These are phyloP conservation scores for Rhinocladiella similis DNA, from an alignment of 2,329 filamentous ascomycete genomes.

Conservation along the genomic window DNA sequence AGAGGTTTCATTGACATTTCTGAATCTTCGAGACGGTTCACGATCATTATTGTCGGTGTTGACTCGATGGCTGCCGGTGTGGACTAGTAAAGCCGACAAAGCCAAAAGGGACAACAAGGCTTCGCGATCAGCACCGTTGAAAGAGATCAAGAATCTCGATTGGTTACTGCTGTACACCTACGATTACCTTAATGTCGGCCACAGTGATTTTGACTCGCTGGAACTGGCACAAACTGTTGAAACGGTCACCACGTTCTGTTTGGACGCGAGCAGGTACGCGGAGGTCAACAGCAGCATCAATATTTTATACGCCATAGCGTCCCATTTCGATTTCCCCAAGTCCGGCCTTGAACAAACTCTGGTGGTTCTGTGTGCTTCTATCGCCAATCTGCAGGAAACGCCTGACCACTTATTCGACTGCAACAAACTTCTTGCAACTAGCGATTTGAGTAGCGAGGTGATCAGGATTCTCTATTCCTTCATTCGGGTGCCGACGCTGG, in stretches of 20 bases:
- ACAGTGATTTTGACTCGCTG: slow-evolving; percentile 12
- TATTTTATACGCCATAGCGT: slow-evolving; percentile 19
- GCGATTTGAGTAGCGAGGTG: slow-evolving; percentile 13
- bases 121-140: slow-evolving; percentile 13
- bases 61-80: slow-evolving; percentile 19
- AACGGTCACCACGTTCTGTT: slow-evolving; percentile 19
- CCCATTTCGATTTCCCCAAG: slow-evolving; percentile 21
- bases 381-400: slow-evolving; percentile 18
- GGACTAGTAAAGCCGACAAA: slow-evolving; percentile 20
- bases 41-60: slow-evolving; percentile 21
- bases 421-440: slow-evolving; percentile 17
- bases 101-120: slow-evolving; percentile 19
- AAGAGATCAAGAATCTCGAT: slow-evolving; percentile 22
- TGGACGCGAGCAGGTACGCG: slow-evolving; percentile 19
- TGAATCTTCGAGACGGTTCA: slow-evolving; percentile 9
- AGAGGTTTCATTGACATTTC: slow-evolving; percentile 23
- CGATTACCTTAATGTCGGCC: slow-evolving; percentile 25
- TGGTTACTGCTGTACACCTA: slow-evolving; percentile 25
- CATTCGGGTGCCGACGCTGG: slow-evolving; percentile 12
- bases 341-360: slow-evolving; percentile 21
- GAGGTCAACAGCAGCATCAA: slow-evolving; percentile 25
- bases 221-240: slow-evolving; percentile 19
- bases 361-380: slow-evolving; percentile 25
- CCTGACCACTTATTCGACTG: slow-evolving; percentile 22
- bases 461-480: slow-evolving; percentile 22